phyloP scores from a whole-genome alignment of 768 basidiomycete genomes.

The Sarcomyxa edulis region DNA sequence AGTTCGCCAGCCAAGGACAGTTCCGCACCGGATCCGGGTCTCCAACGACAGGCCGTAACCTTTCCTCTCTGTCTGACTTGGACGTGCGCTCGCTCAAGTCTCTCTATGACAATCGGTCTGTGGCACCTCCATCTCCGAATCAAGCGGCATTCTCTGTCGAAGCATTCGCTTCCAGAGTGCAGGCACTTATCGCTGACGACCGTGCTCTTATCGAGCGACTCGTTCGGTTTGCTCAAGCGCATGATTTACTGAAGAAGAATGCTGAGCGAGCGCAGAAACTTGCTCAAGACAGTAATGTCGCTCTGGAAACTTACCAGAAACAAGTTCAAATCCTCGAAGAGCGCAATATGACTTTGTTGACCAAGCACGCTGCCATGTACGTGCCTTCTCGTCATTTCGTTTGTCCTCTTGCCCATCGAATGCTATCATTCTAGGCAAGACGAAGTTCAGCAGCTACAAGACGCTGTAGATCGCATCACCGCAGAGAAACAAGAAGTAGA shows the following conservation, averaged over 20 bases:
- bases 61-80: conserved; percentile 68
- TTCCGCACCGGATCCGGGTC: conserved; percentile 42
- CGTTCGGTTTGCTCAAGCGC: conserved; percentile 81
- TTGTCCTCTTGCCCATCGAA: conserved; percentile 12
- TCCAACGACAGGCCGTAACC: conserved; percentile 14
- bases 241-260: conserved; percentile 88
- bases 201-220: conserved; percentile 78
- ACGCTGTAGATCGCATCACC: conserved; percentile 51
- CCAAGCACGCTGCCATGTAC: conserved; percentile 54
- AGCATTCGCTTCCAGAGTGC: conserved; percentile 71
- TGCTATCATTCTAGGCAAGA: conserved; percentile 45
- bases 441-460: conserved; percentile 57
- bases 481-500: conserved; percentile 71
- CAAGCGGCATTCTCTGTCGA: conserved; percentile 43
- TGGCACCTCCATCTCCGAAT: conserved; percentile 11
- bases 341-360: conserved; percentile 48
- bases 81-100: conserved; percentile 84
- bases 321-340: conserved; percentile 81
- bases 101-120: conserved; percentile 51
- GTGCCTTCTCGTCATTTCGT: conserved; percentile 16
- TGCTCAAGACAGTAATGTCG: conserved; percentile 73
- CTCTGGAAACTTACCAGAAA: conserved; percentile 86
- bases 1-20: conserved; percentile 41
- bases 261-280: conserved; percentile 89
- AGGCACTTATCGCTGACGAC: conserved; percentile 80